Evolutionary conservation across 2,329 filamentous ascomycete species (phyloP).

Genomic region (Penicillium sp.): DNA sequence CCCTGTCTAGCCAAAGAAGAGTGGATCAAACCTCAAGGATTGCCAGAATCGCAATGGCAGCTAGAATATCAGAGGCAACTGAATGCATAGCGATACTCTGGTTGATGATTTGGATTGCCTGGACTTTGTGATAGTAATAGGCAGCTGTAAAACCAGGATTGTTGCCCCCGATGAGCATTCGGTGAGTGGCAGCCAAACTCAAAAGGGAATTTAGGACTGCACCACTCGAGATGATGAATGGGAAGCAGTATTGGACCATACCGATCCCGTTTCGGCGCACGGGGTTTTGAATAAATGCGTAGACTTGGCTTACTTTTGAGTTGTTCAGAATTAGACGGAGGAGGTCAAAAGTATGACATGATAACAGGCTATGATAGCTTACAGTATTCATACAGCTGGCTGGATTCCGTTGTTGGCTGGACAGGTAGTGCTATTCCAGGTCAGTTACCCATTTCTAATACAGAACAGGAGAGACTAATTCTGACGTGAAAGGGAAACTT

Average conservation of each 20-base stretch:
- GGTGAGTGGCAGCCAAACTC: constrained; percentile 2
- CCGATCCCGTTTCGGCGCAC: not conserved
- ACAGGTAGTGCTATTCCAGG: not conserved
- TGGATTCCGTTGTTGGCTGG: not conserved
- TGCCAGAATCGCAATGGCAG: constrained; percentile 4
- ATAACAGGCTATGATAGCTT: not conserved
- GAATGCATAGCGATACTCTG: not conserved
- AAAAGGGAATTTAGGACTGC: not conserved
- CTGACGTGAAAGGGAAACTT: not conserved
- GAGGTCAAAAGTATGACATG: too few relatives aligned
- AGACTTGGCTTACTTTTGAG: not conserved
- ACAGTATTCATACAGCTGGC: constrained; percentile 1
- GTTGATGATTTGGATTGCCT: constrained; percentile 4
- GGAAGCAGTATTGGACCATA: not conserved
- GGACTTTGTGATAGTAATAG: constrained; percentile 8
- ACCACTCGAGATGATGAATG: constrained; percentile 2
- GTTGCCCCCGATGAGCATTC: not conserved
- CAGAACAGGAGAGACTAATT: not conserved
- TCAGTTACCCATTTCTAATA: not conserved
- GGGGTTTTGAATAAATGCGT: constrained; percentile 5
- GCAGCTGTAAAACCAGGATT: not conserved
- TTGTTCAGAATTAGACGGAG: not conserved
- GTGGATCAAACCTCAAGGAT: constrained; percentile 1
- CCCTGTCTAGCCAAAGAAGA: too few relatives aligned
- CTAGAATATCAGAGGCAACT: not conserved